Evolutionary conservation across 202 grass and related monocot genomes (phyloP), one percentile per base, ranked within the genome.

Genomic region (Brachypodium distachyon): DNA sequence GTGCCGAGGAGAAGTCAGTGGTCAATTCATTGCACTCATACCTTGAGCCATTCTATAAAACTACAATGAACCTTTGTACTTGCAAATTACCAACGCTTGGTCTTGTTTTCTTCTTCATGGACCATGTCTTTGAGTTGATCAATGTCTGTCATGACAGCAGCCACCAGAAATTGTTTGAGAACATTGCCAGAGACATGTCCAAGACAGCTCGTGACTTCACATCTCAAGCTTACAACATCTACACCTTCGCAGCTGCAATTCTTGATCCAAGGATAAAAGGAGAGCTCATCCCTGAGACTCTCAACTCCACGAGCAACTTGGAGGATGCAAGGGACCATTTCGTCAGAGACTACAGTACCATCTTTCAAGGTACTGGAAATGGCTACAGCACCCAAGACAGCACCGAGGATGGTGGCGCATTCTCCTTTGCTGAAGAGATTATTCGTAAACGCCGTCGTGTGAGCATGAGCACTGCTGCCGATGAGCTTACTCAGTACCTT

Each of bases 371-470:
- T 39, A 55, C 74, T 61, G 57, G 57, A 54, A 96, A 87, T 85
- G 89, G 84, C 41, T 88, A 81, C 40, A 58, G 42, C 4, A 64
- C 56, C 51, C 86, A 85, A 59, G 89, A 89, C 40, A 79, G 60
- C 44, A 27, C 50, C 2, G 91, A 86, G 26, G 82, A 78, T 70
- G 66, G 63, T 43, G 74, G 81, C 11, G 84, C 83, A 17, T 93
- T 98, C 82, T 94, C 95, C 44, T 98, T 94, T 54, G 95, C 95
- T 44, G 95, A 98, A 85, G 95, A 98, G 82, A 98, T 98, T 66
- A 88, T 93, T 22, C 81, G 91, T 31, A 98, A 94, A 70, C 77
- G 89, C 33, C 91, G 95, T 4, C 82, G 87, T 8, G 64, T 91
- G 66, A 87, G 77, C 66, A 84, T 88, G 80, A 88, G 31, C 69